These are phyloP conservation scores for Hypomontagnella submonticulosa DNA, from an alignment of 495 filamentous ascomycete species.

Conservation along the genomic window DNA sequence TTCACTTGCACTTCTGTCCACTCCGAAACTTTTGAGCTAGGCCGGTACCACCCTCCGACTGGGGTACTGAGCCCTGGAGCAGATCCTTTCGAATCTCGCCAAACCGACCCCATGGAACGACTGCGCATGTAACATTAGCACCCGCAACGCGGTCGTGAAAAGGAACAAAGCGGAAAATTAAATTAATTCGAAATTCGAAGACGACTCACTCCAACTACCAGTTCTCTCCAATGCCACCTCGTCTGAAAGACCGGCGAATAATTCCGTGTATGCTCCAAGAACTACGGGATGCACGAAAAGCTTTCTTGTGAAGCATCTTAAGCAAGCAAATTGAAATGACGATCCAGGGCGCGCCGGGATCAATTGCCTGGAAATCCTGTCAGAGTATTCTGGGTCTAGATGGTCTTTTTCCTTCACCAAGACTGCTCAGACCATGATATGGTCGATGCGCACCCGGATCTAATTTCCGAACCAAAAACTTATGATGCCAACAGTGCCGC, in stretches of 20 bases:
- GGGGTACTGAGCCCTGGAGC: constrained; percentile 40
- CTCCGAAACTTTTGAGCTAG: constrained; percentile 53
- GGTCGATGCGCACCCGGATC: constrained; percentile 16
- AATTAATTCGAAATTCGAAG: neutral
- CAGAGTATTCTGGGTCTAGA: constrained; percentile 10
- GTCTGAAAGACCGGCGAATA: constrained; percentile 57
- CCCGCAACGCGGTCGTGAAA: neutral
- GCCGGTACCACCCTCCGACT: constrained; percentile 55
- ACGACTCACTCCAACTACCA: constrained; percentile 40
- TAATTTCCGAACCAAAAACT: constrained; percentile 28
- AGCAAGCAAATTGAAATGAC: constrained; percentile 33
- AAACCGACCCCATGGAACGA: constrained; percentile 55
- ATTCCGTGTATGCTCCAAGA: constrained; percentile 59
- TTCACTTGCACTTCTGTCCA: constrained; percentile 57
- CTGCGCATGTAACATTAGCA: constrained; percentile 35
- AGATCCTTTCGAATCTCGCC: constrained; percentile 50
- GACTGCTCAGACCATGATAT: neutral
- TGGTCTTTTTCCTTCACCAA: constrained; percentile 1
- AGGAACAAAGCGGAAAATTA: neutral
- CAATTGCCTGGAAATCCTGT: constrained; percentile 39
- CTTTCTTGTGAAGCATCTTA: constrained; percentile 25
- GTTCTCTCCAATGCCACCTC: constrained; percentile 50
- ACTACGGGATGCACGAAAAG: constrained; percentile 41
- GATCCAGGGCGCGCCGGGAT: constrained; percentile 59
- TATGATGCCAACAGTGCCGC: constrained; percentile 50